Conservation (phyloP, 73 alveolate genomes). For the Diophrys sp. region DNA sequence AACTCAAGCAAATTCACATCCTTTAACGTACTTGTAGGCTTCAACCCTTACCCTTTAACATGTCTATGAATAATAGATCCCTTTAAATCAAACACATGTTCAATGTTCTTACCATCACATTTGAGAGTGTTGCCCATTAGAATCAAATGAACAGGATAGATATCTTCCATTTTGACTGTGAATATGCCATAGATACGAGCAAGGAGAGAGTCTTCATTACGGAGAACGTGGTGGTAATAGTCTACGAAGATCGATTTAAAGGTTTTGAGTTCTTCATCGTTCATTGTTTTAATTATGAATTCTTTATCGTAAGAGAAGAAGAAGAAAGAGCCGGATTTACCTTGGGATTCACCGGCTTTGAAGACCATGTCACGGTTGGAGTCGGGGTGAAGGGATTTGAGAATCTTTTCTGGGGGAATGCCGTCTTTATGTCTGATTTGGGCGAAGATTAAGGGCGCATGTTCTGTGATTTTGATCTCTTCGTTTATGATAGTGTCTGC, state of each 20-base stretch:
- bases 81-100: conserved; percentile 87
- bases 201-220: conserved; percentile 64
- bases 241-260: conserved; percentile 58
- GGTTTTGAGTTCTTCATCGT: conserved; percentile 70
- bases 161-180: conserved; percentile 81
- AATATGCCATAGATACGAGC: conserved; percentile 92
- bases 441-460: conserved; percentile 36
- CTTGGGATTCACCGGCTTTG: conserved; percentile 71
- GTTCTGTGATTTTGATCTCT: conserved; percentile 37
- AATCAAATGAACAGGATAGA: conserved; percentile 78
- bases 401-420: conserved; percentile 13
- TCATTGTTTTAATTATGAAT: conserved; percentile 91
- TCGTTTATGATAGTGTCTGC: conserved; percentile 4
- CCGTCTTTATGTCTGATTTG: conserved; percentile 27
- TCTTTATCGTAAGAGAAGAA: conserved; percentile 89
- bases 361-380: conserved; percentile 36
- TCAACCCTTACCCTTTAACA: conserved; percentile 55
- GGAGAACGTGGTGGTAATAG: conserved; percentile 65
- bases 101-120: conserved; percentile 53
- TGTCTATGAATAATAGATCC: conserved; percentile 91
- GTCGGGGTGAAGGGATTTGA: conserved; percentile 45
- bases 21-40: conserved; percentile 82
- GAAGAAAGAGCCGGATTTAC: conserved; percentile 96
- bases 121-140: conserved; percentile 89
- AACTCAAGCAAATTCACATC: conserved; percentile 77